Conservation (phyloP, 2,329 filamentous ascomycete species). For the Ilyonectria robusta region DNA sequence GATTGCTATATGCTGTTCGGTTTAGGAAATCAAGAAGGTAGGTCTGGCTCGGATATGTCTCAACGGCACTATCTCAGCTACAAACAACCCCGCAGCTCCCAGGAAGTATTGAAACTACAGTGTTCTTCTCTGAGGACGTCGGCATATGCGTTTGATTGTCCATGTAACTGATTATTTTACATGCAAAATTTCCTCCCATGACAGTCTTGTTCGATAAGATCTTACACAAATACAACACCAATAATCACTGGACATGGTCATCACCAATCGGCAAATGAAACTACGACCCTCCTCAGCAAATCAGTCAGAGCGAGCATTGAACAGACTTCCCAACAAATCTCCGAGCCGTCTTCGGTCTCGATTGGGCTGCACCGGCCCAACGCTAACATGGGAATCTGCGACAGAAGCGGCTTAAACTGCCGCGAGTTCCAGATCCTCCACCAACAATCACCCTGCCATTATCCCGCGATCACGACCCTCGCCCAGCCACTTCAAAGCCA, state of each 20-base stretch:
- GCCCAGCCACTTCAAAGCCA: background rate
- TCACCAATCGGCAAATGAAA: background rate
- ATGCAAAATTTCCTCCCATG: background rate
- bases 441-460: background rate
- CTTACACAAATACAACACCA: background rate
- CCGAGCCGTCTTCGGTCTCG: background rate
- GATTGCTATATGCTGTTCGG: background rate
- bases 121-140: no score
- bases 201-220: background rate
- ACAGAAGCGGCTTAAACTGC: background rate
- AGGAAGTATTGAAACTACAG: no score
- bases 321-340: background rate
- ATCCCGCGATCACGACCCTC: background rate
- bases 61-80: no score
- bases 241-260: background rate
- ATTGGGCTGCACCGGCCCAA: background rate
- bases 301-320: background rate
- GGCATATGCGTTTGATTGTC: no score
- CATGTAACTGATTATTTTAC: no score
- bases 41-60: no score
- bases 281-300: background rate
- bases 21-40: background rate
- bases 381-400: background rate
- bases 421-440: conserved; percentile 3
- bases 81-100: no score